Evolutionary conservation across 2,329 filamentous ascomycete genomes (phyloP).

Genomic region (Emergomyces orientalis): DNA sequence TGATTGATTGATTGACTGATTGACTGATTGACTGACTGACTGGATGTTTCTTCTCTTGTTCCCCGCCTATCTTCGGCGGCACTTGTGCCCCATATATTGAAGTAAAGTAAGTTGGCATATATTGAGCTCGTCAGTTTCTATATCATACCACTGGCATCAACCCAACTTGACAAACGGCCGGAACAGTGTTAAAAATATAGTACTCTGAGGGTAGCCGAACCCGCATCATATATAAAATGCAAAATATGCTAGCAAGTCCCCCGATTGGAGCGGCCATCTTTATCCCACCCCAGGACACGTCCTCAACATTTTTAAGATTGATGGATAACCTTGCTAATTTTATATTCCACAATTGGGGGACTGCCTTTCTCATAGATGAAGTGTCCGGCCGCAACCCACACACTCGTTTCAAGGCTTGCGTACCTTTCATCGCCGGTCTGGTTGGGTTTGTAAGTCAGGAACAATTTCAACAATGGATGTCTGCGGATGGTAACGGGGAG

Average conservation of each 20-base stretch:
- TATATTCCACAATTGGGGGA: conserved; percentile 34
- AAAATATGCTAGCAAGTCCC: background rate
- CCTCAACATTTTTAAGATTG: conserved; percentile 6
- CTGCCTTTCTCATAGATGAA: conserved; percentile 32
- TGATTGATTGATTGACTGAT: background rate
- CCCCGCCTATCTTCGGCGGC: no score
- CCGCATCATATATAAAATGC: background rate
- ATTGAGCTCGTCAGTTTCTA: background rate
- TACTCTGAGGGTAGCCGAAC: background rate
- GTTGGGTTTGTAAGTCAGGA: conserved; percentile 5
- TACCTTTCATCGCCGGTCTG: conserved; percentile 36
- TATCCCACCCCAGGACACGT: background rate
- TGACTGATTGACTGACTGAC: no score
- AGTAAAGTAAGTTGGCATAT: no score
- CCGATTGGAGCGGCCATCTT: background rate
- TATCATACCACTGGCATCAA: background rate
- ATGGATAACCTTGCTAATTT: conserved; percentile 31
- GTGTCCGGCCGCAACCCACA: conserved; percentile 35
- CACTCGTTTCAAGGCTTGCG: conserved; percentile 33
- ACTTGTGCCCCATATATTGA: background rate
- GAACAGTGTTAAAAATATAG: background rate
- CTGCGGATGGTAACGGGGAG: background rate
- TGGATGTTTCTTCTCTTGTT: background rate
- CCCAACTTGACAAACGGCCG: background rate
- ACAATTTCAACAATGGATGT: background rate